phyloP scores from a whole-genome alignment of 2,329 filamentous ascomycete species.

The Cordyceps militaris region DNA sequence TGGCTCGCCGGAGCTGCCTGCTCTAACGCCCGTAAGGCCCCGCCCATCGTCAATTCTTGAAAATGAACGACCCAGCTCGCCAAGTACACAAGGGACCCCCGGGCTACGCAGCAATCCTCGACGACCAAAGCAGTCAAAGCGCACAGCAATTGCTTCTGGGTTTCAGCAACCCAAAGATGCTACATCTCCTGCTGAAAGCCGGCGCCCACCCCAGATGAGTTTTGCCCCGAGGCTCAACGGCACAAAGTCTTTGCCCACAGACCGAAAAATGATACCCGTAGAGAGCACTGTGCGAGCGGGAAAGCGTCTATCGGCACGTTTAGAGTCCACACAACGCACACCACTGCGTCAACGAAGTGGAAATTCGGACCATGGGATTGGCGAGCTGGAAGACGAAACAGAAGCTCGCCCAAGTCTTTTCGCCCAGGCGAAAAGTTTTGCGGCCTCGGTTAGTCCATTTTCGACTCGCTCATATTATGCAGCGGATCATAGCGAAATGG shows the following conservation, averaged over 20 bases:
- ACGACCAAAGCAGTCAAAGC: neutral
- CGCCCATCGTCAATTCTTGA: neutral
- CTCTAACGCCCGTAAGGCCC: neutral
- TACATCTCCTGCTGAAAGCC: neutral
- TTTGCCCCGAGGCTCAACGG: neutral
- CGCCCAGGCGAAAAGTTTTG: conserved; percentile 10
- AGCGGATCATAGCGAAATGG: conserved; percentile 18
- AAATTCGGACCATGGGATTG: conserved; percentile 3
- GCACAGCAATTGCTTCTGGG: neutral
- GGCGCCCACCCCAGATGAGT: neutral
- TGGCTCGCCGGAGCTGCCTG: neutral
- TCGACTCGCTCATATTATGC: conserved; percentile 6
- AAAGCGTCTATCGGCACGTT: neutral
- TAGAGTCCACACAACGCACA: neutral
- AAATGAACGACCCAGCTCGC: conserved; percentile 1
- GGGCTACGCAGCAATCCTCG: conserved; percentile 11
- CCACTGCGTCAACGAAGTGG: conserved; percentile 7
- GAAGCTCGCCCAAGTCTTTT: conserved; percentile 7
- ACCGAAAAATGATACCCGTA: neutral
- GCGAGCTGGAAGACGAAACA: neutral
- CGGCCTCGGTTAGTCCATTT: conserved; percentile 13
- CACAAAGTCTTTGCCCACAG: neutral
- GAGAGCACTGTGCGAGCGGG: neutral
- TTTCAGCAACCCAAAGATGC: neutral
- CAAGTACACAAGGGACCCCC: conserved; percentile 1